A percentile compares a stretch with the other conserved stretches of the same genome.
Conservation (phyloP, 2,329 filamentous ascomycete genomes). For the Claviceps monticola region DNA sequence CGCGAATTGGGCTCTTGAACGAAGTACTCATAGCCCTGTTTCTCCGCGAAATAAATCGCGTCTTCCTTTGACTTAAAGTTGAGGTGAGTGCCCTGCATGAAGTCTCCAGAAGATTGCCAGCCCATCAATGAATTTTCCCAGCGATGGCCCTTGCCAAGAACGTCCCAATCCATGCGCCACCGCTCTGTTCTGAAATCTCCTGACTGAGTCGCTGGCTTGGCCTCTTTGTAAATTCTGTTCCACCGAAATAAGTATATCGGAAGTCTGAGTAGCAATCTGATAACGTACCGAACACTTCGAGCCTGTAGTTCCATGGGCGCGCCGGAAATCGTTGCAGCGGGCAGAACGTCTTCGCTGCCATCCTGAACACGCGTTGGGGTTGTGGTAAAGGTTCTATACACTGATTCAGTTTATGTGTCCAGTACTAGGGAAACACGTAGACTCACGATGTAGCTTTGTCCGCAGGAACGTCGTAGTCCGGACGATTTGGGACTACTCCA, state of each 20-base stretch:
- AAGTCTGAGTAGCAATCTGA: neutral
- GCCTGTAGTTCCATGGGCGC: constrained; percentile 90
- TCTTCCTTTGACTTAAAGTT: constrained; percentile 90
- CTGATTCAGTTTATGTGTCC: neutral
- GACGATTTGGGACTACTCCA: constrained; percentile 43
- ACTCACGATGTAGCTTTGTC: constrained; percentile 84
- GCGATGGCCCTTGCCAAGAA: constrained; percentile 78
- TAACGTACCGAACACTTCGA: constrained; percentile 72
- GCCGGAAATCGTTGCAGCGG: constrained; percentile 79
- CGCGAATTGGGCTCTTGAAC: constrained; percentile 92
- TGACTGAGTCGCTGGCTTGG: constrained; percentile 94
- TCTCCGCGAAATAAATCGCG: constrained; percentile 88
- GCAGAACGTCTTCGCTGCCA: constrained; percentile 69
- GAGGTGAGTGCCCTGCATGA: constrained; percentile 86
- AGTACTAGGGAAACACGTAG: neutral
- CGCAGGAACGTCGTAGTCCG: constrained; percentile 65
- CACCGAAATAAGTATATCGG: neutral
- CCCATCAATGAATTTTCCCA: constrained; percentile 99
- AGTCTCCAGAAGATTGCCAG: constrained; percentile 92
- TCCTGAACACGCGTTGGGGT: constrained; percentile 82
- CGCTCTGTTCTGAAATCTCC: constrained; percentile 70
- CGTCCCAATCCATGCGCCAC: constrained; percentile 99
- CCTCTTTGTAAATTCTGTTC: constrained; percentile 71
- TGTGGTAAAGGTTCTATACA: constrained; percentile 67
- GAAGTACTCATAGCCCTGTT: constrained; percentile 98